phyloP scores from a whole-genome alignment of 805 yeast genomes.

The Danielia oregonensis region DNA sequence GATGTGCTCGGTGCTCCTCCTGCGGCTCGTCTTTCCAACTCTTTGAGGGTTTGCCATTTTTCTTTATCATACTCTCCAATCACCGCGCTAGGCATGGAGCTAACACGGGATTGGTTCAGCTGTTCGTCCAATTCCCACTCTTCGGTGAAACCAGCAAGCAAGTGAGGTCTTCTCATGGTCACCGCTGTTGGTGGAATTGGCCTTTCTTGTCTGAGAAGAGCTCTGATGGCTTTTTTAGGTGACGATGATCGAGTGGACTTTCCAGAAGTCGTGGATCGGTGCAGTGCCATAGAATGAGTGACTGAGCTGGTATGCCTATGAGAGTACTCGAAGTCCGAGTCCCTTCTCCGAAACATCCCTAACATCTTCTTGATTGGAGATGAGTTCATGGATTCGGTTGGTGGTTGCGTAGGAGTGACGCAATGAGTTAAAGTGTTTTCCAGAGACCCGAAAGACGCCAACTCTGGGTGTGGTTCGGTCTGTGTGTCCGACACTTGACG shows the following conservation, averaged over 20 bases:
- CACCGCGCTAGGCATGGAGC: slow-evolving; percentile 52
- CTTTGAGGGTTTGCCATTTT: slow-evolving; percentile 56
- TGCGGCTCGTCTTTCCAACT: slow-evolving; percentile 18
- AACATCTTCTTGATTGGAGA: slow-evolving; percentile 32
- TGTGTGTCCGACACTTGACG: slow-evolving; percentile 17
- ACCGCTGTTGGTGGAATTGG: neutral
- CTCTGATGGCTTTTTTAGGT: slow-evolving; percentile 28
- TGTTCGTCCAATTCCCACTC: slow-evolving; percentile 31
- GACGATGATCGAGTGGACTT: slow-evolving; percentile 28
- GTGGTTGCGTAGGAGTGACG: slow-evolving; percentile 10
- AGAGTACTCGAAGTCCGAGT: slow-evolving; percentile 21
- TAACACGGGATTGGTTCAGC: slow-evolving; percentile 36
- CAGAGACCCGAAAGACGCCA: slow-evolving; percentile 6
- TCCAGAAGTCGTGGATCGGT: slow-evolving; percentile 24
- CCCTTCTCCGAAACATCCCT: slow-evolving; percentile 20
- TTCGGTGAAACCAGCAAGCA: neutral
- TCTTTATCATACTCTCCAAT: slow-evolving; percentile 65
- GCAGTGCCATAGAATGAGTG: slow-evolving; percentile 24
- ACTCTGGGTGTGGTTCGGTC: neutral
- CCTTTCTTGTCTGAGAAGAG: slow-evolving; percentile 8
- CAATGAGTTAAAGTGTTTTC: slow-evolving; percentile 10
- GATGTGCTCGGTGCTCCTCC: too few relatives aligned
- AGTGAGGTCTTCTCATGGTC: too few relatives aligned
- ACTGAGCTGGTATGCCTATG: slow-evolving; percentile 19
- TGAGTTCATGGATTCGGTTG: neutral